These are phyloP conservation scores for Alternaria gansuensis DNA, from an alignment of 2,329 filamentous ascomycete species.

Conservation along the genomic window DNA sequence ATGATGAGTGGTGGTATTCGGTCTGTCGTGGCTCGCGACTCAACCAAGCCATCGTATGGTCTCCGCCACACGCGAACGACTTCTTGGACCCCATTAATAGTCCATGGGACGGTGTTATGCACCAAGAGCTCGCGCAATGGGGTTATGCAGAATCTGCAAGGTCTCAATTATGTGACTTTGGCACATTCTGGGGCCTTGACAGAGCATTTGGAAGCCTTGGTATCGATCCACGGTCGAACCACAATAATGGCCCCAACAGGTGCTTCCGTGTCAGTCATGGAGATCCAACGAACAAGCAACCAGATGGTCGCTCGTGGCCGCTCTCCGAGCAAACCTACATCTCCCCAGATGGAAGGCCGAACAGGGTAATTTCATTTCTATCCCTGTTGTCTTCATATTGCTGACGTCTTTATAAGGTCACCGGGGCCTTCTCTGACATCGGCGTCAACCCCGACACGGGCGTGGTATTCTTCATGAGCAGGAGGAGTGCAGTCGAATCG, in stretches of 20 bases:
- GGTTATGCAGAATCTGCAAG: background rate
- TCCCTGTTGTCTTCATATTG: background rate
- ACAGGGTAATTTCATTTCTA: background rate
- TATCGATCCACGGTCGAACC: conserved; percentile 1
- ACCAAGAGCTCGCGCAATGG: conserved; percentile 6
- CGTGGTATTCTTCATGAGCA: conserved; percentile 12
- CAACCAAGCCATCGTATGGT: conserved; percentile 1
- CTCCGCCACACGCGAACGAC: background rate
- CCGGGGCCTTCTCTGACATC: conserved; percentile 6
- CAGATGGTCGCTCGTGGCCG: background rate
- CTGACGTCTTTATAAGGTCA: conserved; percentile 3
- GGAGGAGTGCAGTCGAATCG: background rate
- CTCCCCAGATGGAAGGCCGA: background rate
- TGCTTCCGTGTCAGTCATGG: conserved; percentile 7
- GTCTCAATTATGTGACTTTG: conserved; percentile 4
- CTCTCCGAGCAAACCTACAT: conserved; percentile 3
- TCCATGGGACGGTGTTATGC: background rate
- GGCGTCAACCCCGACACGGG: conserved; percentile 11
- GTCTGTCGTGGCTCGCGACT: conserved; percentile 1
- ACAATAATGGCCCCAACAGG: background rate
- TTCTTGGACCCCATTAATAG: background rate
- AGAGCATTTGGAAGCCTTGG: background rate
- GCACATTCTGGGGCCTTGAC: conserved; percentile 5
- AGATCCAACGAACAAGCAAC: background rate
- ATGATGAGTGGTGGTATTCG: background rate